These are phyloP conservation scores for Suillus subalutaceus DNA, from an alignment of 768 basidiomycete species.

Conservation along the genomic window DNA sequence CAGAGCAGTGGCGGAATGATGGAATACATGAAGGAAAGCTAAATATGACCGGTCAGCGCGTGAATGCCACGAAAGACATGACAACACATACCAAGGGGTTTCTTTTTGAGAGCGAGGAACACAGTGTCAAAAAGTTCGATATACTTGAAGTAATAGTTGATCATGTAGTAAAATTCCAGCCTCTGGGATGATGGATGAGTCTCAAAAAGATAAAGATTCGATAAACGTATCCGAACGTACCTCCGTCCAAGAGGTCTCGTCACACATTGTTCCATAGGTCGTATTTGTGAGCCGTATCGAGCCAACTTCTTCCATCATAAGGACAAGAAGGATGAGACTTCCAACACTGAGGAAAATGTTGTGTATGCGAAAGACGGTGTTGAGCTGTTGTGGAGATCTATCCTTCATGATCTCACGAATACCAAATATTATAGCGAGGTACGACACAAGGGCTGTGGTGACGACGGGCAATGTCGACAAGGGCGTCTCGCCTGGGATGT, in stretches of 20 bases:
- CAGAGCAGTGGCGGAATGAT: slow-evolving; percentile 96
- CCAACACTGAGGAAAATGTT: slow-evolving; percentile 87
- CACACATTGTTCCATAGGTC: slow-evolving; percentile 78
- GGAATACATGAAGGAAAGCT: slow-evolving; percentile 99
- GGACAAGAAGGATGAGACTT: slow-evolving; percentile 78
- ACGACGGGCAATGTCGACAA: slow-evolving; percentile 69
- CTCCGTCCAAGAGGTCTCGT: slow-evolving; percentile 78
- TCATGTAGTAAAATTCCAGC: slow-evolving; percentile 95
- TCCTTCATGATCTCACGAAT: slow-evolving; percentile 84
- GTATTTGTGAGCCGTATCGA: slow-evolving; percentile 78
- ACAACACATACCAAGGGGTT: slow-evolving; percentile 77
- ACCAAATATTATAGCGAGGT: slow-evolving; percentile 89
- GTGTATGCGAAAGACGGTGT: slow-evolving; percentile 84
- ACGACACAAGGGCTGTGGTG: slow-evolving; percentile 66
- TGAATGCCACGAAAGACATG: slow-evolving; percentile 4
- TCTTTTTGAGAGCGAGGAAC: slow-evolving; percentile 98
- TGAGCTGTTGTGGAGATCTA: slow-evolving; percentile 73
- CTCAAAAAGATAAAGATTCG: slow-evolving; percentile 1
- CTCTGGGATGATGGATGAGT: slow-evolving; percentile 47
- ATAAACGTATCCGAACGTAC: slow-evolving; percentile 49
- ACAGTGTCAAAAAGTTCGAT: slow-evolving; percentile 95
- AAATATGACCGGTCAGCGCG: slow-evolving; percentile 15
- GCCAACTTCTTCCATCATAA: slow-evolving; percentile 90
- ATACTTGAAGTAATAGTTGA: slow-evolving; percentile 99
- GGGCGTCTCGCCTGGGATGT: slow-evolving; percentile 60